Base-by-base conservation (phyloP, 768 basidiomycete species). In the Lactarius akahatsu region DNA sequence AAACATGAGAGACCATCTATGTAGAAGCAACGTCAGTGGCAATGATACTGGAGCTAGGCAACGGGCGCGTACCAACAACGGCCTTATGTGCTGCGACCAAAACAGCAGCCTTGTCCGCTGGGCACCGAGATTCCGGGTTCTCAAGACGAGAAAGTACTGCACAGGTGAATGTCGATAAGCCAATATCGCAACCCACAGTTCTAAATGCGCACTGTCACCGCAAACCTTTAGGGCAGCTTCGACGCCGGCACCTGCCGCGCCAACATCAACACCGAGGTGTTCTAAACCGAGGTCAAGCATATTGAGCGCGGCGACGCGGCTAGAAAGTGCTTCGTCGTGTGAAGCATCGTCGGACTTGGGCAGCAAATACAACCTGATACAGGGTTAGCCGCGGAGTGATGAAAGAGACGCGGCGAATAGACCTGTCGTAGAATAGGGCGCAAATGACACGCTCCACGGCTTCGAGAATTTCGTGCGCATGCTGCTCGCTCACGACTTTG, bases 281-380 rank as follows among this genome's bases (percentile, higher is more conserved):
- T 90, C 89, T 11, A 98, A 79, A 2, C 87, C 83, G 0, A 99
- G 80, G 75, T 98, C 96, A 1, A 98, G 81, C 82, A 95, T 85
- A 70, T 96, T 95, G 55, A 99, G 80, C 1, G 95, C 96, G 16
- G 94, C 93, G 18, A 98, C 88, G 6, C 96, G 86, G 72, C 87
- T 91, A 0, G 95, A 87, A 4, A 99, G 80, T 0, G 93, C 90
- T 72, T 93, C 92, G 73, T 99, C 95, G 73, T 97, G 96, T 1
- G 88, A 88, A 0, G 84, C 80, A 72, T 99, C 96, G 60, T 87
- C 85, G n/a, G 84, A 80, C 23, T 85, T 84, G 2, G 86, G 78
- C 20, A 90, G 92, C 61, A 87, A 83, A 77, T 94, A 97, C 4
- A 97, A 72, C 63, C 94, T 96, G 58, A 23, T 18, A 18, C 20